Evolutionary conservation across 108 stramenopile genomes (phyloP), one percentile per base, ranked within the genome.

Genomic region (Pseudonitzschia multistriata): DNA sequence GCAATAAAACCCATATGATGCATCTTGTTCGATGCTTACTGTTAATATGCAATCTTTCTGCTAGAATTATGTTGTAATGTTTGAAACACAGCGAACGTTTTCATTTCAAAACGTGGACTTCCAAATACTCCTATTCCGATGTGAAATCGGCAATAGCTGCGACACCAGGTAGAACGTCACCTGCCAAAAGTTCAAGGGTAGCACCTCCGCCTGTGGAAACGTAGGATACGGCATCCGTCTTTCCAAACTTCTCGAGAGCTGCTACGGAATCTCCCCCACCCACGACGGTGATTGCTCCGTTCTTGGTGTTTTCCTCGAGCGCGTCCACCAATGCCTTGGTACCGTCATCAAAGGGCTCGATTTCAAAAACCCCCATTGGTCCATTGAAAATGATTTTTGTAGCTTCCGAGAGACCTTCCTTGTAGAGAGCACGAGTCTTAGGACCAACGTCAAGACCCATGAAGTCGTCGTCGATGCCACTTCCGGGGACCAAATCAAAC

Each of bases 381-480:
- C 99, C 85, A 74, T 97, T 98, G 91, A 96, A 94, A 33, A 98
- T 70, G 49, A 96, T 84, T 31, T 91, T 95, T 50, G 84, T 91
- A 55, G 81, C 82, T 19, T 68, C 59, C 21, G 71, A 49, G 36
- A 98, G 81, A 54, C 68, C 79, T 5, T 84, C 82, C 61, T 89
- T 71, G 56, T 88, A 89, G 28, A 73, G 33, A 39, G 80, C 79
- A 52, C 64, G 82, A 7, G 96, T 83, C 56, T 90, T 89, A 17
- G 97, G 96, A 62, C 99, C 98, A 61, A 87, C 88, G 78, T 99
- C 99, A 11, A 99, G 86, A 17, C 96, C 97, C 96, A 99, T 97
- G 86, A 92, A 99, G 19, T 90, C 97, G 27, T 92, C 96, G 27
- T 93, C 90, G 57, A 99, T 89, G 36, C 65, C 83, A 31, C 53